A percentile compares a stretch with the other conserved stretches of the same genome.
Conservation (phyloP, 2,329 filamentous ascomycete genomes). For the Orbilia javanica region DNA sequence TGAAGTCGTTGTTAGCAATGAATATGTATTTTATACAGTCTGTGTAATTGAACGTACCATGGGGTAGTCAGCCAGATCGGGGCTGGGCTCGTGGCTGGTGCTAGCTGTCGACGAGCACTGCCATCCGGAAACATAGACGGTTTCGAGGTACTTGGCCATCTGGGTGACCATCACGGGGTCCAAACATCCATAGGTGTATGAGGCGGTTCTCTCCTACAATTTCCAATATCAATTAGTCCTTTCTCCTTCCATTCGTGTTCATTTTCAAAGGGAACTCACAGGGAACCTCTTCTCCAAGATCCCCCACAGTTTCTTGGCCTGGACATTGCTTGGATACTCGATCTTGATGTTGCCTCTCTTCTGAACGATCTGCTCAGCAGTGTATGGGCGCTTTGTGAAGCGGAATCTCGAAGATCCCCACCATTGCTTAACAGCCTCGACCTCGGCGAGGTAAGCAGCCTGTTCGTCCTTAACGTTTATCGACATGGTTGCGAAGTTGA, state of each 20-base stretch:
- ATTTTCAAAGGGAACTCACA: constrained; percentile 68
- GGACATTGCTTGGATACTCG: constrained; percentile 87
- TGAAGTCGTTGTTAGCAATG: constrained; percentile 64
- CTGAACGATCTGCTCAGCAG: constrained; percentile 94
- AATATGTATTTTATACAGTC: constrained; percentile 3
- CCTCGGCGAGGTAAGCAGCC: constrained; percentile 78
- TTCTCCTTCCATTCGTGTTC: neutral
- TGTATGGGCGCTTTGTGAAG: constrained; percentile 91
- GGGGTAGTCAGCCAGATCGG: constrained; percentile 97
- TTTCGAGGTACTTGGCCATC: constrained; percentile 99
- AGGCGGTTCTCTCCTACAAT: constrained; percentile 70
- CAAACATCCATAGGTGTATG: constrained; percentile 93
- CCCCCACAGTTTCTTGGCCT: constrained; percentile 94
- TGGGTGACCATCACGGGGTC: constrained; percentile 99
- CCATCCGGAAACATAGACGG: constrained; percentile 98
- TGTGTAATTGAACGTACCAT: constrained; percentile 72
- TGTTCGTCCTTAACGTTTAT: constrained; percentile 60
- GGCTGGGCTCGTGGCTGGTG: constrained; percentile 92
- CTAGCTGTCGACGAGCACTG: constrained; percentile 98
- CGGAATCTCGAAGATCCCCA: constrained; percentile 94
- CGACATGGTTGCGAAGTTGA: constrained; percentile 34
- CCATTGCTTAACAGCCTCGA: constrained; percentile 90
- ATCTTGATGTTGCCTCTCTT: constrained; percentile 94
- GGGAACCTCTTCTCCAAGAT: constrained; percentile 88
- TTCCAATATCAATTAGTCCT: constrained; percentile 1